Percentiles rank a stretch among this genome's conserved stretches.
phyloP scores from a whole-genome alignment of 2,329 filamentous ascomycete genomes.

The Ophiostoma sp. region DNA sequence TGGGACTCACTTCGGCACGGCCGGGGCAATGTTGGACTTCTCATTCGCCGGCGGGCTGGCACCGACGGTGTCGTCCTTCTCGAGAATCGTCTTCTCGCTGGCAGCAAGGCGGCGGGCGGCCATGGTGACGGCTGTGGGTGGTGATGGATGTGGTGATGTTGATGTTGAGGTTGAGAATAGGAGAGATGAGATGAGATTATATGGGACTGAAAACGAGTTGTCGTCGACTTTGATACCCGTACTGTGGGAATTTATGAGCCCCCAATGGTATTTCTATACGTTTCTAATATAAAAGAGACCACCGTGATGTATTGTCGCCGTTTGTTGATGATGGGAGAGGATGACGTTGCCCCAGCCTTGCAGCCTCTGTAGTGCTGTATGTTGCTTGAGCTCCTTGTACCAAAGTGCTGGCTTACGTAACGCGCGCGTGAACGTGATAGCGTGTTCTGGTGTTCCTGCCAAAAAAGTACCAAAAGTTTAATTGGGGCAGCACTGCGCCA shows the following conservation, averaged over 20 bases:
- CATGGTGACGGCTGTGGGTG: conserved; percentile 48
- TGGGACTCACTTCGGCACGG: conserved; percentile 64
- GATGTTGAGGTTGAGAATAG: neutral
- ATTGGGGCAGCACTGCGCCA: neutral
- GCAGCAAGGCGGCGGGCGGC: conserved; percentile 66
- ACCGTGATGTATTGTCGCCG: neutral
- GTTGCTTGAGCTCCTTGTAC: neutral
- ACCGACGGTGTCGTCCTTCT: conserved; percentile 54
- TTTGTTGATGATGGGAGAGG: conserved; percentile 1
- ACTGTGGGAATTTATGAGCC: neutral
- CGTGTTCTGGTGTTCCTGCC: conserved; percentile 26
- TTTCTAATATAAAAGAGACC: neutral
- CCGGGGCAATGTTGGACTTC: conserved; percentile 75
- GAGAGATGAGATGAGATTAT: neutral
- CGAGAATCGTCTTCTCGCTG: conserved; percentile 65
- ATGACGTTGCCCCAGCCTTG: neutral
- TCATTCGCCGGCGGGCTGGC: conserved; percentile 45
- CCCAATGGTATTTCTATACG: neutral
- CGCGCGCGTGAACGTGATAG: conserved; percentile 30
- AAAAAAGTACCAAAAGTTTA: conserved; percentile 5
- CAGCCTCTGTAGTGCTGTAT: neutral
- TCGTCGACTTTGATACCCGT: neutral
- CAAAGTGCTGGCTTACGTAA: neutral
- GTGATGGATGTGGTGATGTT: neutral
- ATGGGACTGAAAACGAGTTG: neutral